Evolutionary conservation across 805 yeast species (phyloP).

Genomic region (Candida anglica): DNA sequence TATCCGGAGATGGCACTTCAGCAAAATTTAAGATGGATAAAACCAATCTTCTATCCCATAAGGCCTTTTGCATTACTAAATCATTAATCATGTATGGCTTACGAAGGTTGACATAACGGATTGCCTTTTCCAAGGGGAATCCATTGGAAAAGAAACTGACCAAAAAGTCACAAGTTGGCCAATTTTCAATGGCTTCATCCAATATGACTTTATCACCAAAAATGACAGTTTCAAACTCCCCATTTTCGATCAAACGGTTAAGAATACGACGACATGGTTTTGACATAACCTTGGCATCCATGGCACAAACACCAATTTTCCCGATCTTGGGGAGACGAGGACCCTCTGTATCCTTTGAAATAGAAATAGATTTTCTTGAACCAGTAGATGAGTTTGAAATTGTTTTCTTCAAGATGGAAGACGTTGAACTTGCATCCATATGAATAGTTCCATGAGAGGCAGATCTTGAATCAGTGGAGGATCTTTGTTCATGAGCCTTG

Average conservation of each 20-base stretch:
- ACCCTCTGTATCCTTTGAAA: constrained; percentile 38
- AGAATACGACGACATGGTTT: constrained; percentile 93
- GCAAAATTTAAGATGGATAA: constrained; percentile 72
- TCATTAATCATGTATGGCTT: constrained; percentile 91
- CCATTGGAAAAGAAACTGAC: constrained; percentile 94
- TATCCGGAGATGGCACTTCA: constrained; percentile 83
- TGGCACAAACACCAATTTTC: constrained; percentile 96
- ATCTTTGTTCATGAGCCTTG: constrained; percentile 1
- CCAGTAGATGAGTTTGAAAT: constrained; percentile 31
- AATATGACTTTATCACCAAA: constrained; percentile 96
- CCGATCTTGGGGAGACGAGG: constrained; percentile 72
- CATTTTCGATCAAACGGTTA: constrained; percentile 82
- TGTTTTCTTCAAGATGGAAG: constrained; percentile 24
- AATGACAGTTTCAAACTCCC: constrained; percentile 94
- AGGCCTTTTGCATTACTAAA: constrained; percentile 80
- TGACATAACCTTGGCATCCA: constrained; percentile 94
- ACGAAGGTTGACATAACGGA: constrained; percentile 79
- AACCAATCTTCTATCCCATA: constrained; percentile 97
- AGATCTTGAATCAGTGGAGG: constrained; percentile 3
- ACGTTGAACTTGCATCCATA: constrained; percentile 7
- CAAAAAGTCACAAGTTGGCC: constrained; percentile 98
- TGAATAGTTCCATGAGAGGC: constrained; percentile 2
- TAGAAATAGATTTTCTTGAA: constrained; percentile 26
- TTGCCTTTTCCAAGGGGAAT: constrained; percentile 94
- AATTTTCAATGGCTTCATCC: constrained; percentile 90